phyloP scores from a whole-genome alignment of 306 rosid species.

The Lithocarpus polystachyus region DNA sequence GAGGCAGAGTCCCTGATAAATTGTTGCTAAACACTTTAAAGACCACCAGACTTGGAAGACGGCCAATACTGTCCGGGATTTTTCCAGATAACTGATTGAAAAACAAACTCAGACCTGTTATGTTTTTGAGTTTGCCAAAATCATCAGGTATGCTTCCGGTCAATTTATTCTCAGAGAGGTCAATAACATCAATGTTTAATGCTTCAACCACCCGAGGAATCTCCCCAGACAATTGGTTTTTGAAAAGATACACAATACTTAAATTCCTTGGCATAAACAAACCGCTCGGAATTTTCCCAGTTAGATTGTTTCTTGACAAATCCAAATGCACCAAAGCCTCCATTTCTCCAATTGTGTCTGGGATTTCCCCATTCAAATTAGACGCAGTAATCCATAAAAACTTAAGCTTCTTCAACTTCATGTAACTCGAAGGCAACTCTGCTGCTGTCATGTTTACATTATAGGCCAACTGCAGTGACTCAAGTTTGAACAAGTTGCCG shows the following conservation, averaged over 20 bases:
- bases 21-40: conserved; percentile 43
- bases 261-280: conserved; percentile 48
- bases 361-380: conserved; percentile 57
- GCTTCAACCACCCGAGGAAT: conserved; percentile 52
- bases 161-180: conserved; percentile 40
- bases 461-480: conserved; percentile 28
- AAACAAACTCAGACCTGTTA: conserved; percentile 36
- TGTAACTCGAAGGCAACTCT: conserved; percentile 35
- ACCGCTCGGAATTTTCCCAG: conserved; percentile 46
- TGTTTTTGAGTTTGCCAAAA: conserved; percentile 47
- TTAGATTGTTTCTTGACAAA: conserved; percentile 28
- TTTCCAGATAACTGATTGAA: conserved; percentile 45
- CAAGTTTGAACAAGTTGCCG: conserved; percentile 57
- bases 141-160: conserved; percentile 53
- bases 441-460: conserved; percentile 21
- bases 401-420: conserved; percentile 50
- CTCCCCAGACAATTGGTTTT: conserved; percentile 48
- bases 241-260: conserved; percentile 26
- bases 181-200: conserved; percentile 33
- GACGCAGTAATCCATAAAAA: conserved; percentile 13
- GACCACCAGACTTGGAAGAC: conserved; percentile 37
- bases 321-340: conserved; percentile 47
- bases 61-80: conserved; percentile 55
- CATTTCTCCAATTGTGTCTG: conserved; percentile 49
- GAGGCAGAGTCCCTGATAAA: conserved; percentile 55